These are phyloP conservation scores for Fusarium odoratissimum DNA, from an alignment of 2,329 filamentous ascomycete species.

Conservation along the genomic window DNA sequence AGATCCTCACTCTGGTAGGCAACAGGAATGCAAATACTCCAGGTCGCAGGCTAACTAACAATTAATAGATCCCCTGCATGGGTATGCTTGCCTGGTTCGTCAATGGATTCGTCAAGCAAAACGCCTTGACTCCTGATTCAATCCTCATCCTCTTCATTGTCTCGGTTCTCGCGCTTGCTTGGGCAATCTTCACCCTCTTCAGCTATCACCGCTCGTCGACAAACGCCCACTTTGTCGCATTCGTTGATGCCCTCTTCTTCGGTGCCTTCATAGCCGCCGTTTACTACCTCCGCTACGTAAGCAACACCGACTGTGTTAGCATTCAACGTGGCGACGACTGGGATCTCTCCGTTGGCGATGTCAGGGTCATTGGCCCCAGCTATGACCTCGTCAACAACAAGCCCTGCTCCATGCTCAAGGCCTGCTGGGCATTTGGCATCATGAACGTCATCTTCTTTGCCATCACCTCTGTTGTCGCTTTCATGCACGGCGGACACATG, in stretches of 20 bases:
- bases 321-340: conserved; percentile 63
- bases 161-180: conserved; percentile 70
- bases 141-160: conserved; percentile 77
- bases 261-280: conserved; percentile 73
- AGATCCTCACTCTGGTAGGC: conserved; percentile 71
- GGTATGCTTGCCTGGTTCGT: conserved; percentile 77
- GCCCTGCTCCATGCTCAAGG: conserved; percentile 92
- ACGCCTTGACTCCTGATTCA: conserved; percentile 70
- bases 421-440: conserved; percentile 87
- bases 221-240: conserved; percentile 70
- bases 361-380: conserved; percentile 64
- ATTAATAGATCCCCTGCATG: conserved; percentile 68
- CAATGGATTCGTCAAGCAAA: conserved; percentile 66
- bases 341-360: conserved; percentile 70
- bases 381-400: conserved; percentile 72
- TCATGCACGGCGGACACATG: conserved; percentile 65
- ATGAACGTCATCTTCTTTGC: conserved; percentile 88
- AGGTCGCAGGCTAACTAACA: neutral
- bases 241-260: conserved; percentile 71
- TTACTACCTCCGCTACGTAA: conserved; percentile 69
- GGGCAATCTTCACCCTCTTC: conserved; percentile 74
- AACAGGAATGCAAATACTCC: neutral
- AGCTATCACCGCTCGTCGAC: conserved; percentile 71
- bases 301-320: conserved; percentile 73
- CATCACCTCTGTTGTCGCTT: conserved; percentile 78